Conservation (phyloP, 1,284 basidiomycete species). For the Cryptococcus sp. region DNA sequence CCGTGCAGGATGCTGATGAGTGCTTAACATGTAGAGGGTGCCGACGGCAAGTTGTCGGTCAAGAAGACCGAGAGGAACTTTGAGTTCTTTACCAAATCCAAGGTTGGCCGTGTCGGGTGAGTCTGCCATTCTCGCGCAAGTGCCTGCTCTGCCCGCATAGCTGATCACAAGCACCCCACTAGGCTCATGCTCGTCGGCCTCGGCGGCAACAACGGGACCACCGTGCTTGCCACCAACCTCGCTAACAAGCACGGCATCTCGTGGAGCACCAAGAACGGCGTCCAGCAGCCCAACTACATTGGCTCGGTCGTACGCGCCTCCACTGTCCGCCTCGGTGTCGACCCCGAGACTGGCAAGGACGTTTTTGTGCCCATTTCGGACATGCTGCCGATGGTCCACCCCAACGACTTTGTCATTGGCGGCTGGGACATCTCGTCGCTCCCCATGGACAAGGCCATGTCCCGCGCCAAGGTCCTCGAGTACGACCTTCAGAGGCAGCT, state of each 20-base stretch:
- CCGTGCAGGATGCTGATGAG: background rate
- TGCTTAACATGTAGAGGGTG: slow-evolving; percentile 48
- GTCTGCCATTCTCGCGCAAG: slow-evolving; percentile 38
- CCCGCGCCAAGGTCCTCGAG: slow-evolving; percentile 88
- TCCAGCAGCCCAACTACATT: slow-evolving; percentile 95
- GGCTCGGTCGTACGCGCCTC: slow-evolving; percentile 86
- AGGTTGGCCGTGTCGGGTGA: slow-evolving; percentile 88
- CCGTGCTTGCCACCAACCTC: slow-evolving; percentile 88
- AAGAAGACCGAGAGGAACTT: slow-evolving; percentile 67
- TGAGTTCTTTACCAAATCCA: slow-evolving; percentile 88
- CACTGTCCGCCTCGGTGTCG: slow-evolving; percentile 85
- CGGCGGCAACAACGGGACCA: slow-evolving; percentile 97
- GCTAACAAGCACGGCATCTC: slow-evolving; percentile 93
- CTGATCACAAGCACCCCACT: background rate
- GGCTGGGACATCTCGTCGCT: slow-evolving; percentile 95
- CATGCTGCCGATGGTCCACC: slow-evolving; percentile 96
- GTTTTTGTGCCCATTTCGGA: slow-evolving; percentile 90
- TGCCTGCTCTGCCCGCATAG: background rate
- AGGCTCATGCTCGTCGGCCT: slow-evolving; percentile 96
- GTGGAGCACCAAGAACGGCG: slow-evolving; percentile 91
- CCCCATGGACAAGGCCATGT: slow-evolving; percentile 87
- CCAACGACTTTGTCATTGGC: slow-evolving; percentile 94
- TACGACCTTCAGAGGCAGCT: slow-evolving; percentile 97
- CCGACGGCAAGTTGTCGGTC: slow-evolving; percentile 68
- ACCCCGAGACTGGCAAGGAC: slow-evolving; percentile 80